These are phyloP conservation scores for Collybia mongolica DNA, from an alignment of 768 basidiomycete genomes.

Conservation along the genomic window DNA sequence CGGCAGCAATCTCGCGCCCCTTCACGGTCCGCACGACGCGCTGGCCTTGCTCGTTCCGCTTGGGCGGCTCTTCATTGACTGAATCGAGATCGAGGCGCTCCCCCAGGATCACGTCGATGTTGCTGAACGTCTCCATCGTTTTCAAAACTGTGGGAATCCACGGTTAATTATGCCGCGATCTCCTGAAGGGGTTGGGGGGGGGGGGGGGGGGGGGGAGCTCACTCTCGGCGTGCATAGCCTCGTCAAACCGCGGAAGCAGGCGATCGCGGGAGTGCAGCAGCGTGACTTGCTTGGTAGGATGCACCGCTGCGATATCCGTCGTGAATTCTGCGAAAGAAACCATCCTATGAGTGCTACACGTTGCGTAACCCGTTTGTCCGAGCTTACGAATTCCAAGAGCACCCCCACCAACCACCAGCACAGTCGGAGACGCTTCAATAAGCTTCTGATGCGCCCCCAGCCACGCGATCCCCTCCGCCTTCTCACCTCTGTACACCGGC, in stretches of 20 bases:
- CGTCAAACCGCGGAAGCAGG: slow-evolving; percentile 54
- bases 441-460: slow-evolving; percentile 47
- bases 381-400: slow-evolving; percentile 69
- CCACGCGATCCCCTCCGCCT: slow-evolving; percentile 49
- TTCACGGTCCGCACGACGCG: slow-evolving; percentile 43
- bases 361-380: neutral
- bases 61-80: slow-evolving; percentile 22
- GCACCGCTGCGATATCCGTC: slow-evolving; percentile 51
- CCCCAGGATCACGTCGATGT: slow-evolving; percentile 50
- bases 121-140: slow-evolving; percentile 34
- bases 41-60: slow-evolving; percentile 23
- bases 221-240: slow-evolving; percentile 53
- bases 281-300: slow-evolving; percentile 52
- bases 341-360: slow-evolving; percentile 6
- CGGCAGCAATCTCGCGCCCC: slow-evolving; percentile 50
- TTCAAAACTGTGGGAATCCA: slow-evolving; percentile 26
- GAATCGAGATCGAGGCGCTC: slow-evolving; percentile 50
- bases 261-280: slow-evolving; percentile 57
- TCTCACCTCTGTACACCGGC: slow-evolving; percentile 37
- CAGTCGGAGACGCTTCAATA: slow-evolving; percentile 43
- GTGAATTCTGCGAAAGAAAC: slow-evolving; percentile 44
- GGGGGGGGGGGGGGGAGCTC: slow-evolving; percentile 2
- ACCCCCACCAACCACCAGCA: slow-evolving; percentile 72
- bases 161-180: too few relatives aligned
- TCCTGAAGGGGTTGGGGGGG: too few relatives aligned